phyloP scores from a whole-genome alignment of 2,329 filamentous ascomycete genomes.

The Pseudogymnoascus sp. region DNA sequence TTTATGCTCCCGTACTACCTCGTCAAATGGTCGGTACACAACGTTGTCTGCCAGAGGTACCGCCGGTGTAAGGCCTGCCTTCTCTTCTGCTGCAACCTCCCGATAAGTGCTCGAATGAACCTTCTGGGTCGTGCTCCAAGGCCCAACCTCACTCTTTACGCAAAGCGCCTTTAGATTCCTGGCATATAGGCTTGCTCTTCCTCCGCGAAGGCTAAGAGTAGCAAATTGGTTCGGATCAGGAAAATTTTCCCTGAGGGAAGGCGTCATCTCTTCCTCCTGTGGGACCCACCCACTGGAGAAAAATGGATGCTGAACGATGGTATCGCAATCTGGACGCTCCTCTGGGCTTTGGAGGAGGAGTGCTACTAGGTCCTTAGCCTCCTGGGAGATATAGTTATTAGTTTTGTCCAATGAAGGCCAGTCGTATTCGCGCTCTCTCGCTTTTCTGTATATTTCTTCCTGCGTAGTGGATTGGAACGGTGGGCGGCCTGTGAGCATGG shows the following conservation, averaged over 20 bases:
- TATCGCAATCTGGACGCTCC: slow-evolving; percentile 63
- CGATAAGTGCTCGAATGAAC: slow-evolving; percentile 46
- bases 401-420: slow-evolving; percentile 63
- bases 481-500: slow-evolving; percentile 91
- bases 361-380: slow-evolving; percentile 70
- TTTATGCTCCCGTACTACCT: slow-evolving; percentile 47
- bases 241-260: slow-evolving; percentile 46
- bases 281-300: slow-evolving; percentile 72
- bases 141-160: slow-evolving; percentile 49
- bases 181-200: slow-evolving; percentile 29
- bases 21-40: slow-evolving; percentile 57
- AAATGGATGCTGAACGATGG: slow-evolving; percentile 71
- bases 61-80: slow-evolving; percentile 52
- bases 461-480: slow-evolving; percentile 90
- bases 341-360: slow-evolving; percentile 69
- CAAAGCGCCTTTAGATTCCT: slow-evolving; percentile 51
- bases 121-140: slow-evolving; percentile 39
- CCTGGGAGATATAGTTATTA: slow-evolving; percentile 61
- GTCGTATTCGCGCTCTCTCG: slow-evolving; percentile 63
- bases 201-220: slow-evolving; percentile 36
- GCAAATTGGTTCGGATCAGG: slow-evolving; percentile 50
- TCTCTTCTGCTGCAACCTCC: slow-evolving; percentile 60
- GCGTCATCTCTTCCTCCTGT: slow-evolving; percentile 46
- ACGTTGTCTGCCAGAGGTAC: slow-evolving; percentile 53
- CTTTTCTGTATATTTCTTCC: slow-evolving; percentile 73